These are phyloP conservation scores for Didymella exigua DNA, from an alignment of 2,329 filamentous ascomycete genomes.

Conservation along the genomic window DNA sequence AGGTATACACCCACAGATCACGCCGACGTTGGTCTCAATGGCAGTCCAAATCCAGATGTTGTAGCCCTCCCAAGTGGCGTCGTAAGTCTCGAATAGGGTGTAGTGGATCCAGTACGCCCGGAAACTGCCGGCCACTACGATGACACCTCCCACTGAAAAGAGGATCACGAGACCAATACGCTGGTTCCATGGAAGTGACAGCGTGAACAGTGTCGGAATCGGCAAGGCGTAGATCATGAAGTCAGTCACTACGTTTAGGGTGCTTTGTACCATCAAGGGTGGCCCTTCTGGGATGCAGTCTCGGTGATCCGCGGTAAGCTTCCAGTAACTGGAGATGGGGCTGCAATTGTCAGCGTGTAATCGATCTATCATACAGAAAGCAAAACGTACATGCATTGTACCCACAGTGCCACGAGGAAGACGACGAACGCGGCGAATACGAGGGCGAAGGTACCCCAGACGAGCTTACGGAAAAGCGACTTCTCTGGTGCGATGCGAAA, in stretches of 20 bases:
- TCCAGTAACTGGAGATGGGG: conserved; percentile 55
- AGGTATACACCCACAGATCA: conserved; percentile 54
- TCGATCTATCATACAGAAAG: not conserved
- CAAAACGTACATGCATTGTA: conserved; percentile 45
- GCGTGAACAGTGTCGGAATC: conserved; percentile 54
- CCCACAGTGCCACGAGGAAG: conserved; percentile 47
- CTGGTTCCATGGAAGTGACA: conserved; percentile 52
- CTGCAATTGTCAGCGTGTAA: conserved; percentile 40
- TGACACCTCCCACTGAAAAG: conserved; percentile 52
- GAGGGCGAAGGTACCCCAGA: conserved; percentile 44
- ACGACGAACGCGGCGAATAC: conserved; percentile 44
- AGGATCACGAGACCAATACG: conserved; percentile 53
- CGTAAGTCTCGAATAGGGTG: conserved; percentile 52
- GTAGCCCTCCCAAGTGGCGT: conserved; percentile 54
- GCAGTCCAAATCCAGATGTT: conserved; percentile 53
- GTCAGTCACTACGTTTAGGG: conserved; percentile 54
- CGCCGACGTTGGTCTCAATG: conserved; percentile 52
- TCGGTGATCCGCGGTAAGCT: conserved; percentile 42
- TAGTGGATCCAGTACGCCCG: conserved; percentile 57
- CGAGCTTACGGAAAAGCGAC: conserved; percentile 46
- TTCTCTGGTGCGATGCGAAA: conserved; percentile 49
- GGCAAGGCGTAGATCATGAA: conserved; percentile 54
- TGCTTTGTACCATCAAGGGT: conserved; percentile 50
- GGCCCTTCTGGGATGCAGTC: conserved; percentile 55
- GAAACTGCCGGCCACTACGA: conserved; percentile 54